These are phyloP conservation scores for Leptographium lundbergii DNA, from an alignment of 2,329 filamentous ascomycete genomes.

Conservation along the genomic window DNA sequence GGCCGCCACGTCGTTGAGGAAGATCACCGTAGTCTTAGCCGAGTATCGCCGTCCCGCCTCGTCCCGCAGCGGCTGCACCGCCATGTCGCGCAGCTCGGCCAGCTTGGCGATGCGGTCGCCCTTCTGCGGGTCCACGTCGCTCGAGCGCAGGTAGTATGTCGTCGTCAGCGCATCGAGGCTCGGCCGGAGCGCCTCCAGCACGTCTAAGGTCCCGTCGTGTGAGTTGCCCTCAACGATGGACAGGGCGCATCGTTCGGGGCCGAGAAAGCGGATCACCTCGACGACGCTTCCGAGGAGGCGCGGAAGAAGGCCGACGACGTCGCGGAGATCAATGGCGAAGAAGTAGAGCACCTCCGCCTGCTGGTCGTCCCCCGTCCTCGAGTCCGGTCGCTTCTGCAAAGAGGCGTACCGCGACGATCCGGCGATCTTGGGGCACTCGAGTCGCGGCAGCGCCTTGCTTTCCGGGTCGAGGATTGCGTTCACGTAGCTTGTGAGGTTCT, in stretches of 20 bases:
- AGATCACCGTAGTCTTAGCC: slow-evolving; percentile 31
- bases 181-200: slow-evolving; percentile 28
- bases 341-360: slow-evolving; percentile 23
- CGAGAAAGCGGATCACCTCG: slow-evolving; percentile 19
- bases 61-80: slow-evolving; percentile 43
- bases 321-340: slow-evolving; percentile 39
- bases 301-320: slow-evolving; percentile 31
- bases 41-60: slow-evolving; percentile 13
- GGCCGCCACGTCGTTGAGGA: slow-evolving; percentile 40
- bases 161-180: slow-evolving; percentile 25
- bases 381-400: not conserved
- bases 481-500: slow-evolving; percentile 8
- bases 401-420: slow-evolving; percentile 6
- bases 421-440: slow-evolving; percentile 8
- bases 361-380: not conserved
- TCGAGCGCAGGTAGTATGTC: slow-evolving; percentile 29
- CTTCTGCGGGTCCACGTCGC: slow-evolving; percentile 23
- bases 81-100: slow-evolving; percentile 59
- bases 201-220: slow-evolving; percentile 37
- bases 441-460: slow-evolving; percentile 3
- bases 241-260: slow-evolving; percentile 35
- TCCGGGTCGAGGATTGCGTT: slow-evolving; percentile 11
- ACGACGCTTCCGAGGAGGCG: slow-evolving; percentile 39
- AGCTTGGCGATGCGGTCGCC: slow-evolving; percentile 56
- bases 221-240: slow-evolving; percentile 45